Percentiles rank a stretch among this genome's conserved stretches.
Evolutionary conservation across 768 basidiomycete genomes (phyloP).

Genomic region (Suillus variegatus): DNA sequence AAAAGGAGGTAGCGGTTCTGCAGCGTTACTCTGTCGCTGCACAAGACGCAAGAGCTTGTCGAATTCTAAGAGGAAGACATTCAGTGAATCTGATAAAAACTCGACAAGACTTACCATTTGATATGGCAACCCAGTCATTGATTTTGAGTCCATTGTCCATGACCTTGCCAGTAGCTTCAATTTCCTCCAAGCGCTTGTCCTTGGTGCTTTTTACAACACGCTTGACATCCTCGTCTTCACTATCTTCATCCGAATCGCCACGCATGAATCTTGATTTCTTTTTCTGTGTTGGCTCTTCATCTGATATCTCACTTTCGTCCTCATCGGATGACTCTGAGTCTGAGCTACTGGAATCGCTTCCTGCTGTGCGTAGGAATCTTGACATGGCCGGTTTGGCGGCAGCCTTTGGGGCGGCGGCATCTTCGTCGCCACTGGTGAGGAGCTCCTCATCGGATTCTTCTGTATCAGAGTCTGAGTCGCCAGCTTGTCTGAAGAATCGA

Average conservation of each 20-base stretch:
- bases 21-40: constrained; percentile 79
- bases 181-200: constrained; percentile 91
- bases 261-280: constrained; percentile 43
- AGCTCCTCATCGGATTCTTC: constrained; percentile 75
- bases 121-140: constrained; percentile 95
- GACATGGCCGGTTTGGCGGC: constrained; percentile 59
- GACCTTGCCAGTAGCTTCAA: constrained; percentile 86
- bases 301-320: constrained; percentile 47
- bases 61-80: constrained; percentile 62
- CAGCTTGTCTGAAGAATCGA: constrained; percentile 85
- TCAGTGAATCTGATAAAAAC: background rate
- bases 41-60: constrained; percentile 94
- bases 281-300: constrained; percentile 40
- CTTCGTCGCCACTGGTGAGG: constrained; percentile 74
- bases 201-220: constrained; percentile 80
- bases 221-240: constrained; percentile 68
- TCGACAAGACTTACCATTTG: constrained; percentile 60
- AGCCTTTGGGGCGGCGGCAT: constrained; percentile 48
- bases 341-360: constrained; percentile 55
- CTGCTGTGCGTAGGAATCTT: constrained; percentile 71
- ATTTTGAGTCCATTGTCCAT: constrained; percentile 97
- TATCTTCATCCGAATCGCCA: constrained; percentile 51
- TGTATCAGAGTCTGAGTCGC: constrained; percentile 77
- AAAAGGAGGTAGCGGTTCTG: constrained; percentile 86
- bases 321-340: constrained; percentile 58